Evolutionary conservation across 1,284 basidiomycete genomes (phyloP).

Genomic region (Rhodotorula sp.): DNA sequence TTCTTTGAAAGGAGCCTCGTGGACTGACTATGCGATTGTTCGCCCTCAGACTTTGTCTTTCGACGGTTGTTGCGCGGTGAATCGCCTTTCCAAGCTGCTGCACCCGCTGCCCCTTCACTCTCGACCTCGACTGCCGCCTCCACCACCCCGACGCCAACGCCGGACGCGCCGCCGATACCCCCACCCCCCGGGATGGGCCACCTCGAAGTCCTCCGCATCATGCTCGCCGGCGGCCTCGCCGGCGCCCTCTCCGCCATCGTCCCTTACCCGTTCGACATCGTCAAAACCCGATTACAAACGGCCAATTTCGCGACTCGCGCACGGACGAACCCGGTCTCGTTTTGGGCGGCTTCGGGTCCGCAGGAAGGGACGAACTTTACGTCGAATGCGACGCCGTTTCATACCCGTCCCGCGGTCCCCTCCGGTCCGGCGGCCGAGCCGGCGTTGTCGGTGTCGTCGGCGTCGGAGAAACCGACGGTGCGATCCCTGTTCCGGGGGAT

Average conservation of each 20-base stretch:
- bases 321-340: slow-evolving; percentile 9
- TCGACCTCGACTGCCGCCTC: background rate
- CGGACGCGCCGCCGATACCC: background rate
- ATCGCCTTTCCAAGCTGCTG: slow-evolving; percentile 26
- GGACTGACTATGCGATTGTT: background rate
- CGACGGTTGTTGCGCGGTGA: slow-evolving; percentile 41
- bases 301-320: slow-evolving; percentile 34
- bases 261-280: slow-evolving; percentile 47
- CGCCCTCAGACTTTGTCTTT: slow-evolving; percentile 40
- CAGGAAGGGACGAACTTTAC: slow-evolving; percentile 6
- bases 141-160: background rate
- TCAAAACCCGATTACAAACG: slow-evolving; percentile 44
- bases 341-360: background rate
- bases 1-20: no score
- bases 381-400: slow-evolving; percentile 19
- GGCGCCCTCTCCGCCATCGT: slow-evolving; percentile 44
- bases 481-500: slow-evolving; percentile 30
- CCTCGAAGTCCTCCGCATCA: slow-evolving; percentile 40
- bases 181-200: slow-evolving; percentile 20
- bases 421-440: background rate
- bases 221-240: slow-evolving; percentile 44
- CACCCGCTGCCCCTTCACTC: background rate
- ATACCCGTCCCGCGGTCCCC: background rate
- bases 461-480: background rate
- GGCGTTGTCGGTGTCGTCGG: background rate